Evolutionary conservation across 139 green algal species (phyloP).

Genomic region (Tetradesmus obliquus): DNA sequence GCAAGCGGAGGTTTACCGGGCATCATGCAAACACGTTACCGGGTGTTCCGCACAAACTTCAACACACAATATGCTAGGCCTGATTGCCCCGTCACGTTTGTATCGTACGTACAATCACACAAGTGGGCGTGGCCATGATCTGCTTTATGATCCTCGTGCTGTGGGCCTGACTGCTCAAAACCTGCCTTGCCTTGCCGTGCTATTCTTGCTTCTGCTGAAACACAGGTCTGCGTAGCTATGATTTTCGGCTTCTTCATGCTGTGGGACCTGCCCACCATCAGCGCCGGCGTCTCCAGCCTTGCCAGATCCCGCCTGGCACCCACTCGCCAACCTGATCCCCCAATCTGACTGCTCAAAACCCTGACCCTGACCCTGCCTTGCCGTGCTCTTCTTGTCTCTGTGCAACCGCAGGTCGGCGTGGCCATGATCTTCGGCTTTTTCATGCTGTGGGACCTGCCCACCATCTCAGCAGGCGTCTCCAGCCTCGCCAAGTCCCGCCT

Average conservation of each 20-base stretch:
- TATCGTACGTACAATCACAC: too few relatives aligned
- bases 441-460: conserved; percentile 93
- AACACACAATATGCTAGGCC: too few relatives aligned
- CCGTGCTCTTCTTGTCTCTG: background rate
- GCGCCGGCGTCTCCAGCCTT: conserved; percentile 70
- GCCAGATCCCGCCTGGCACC: conserved; percentile 72
- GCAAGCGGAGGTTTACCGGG: too few relatives aligned
- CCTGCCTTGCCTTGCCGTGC: background rate
- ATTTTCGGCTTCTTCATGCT: conserved; percentile 95
- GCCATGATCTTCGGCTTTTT: conserved; percentile 94
- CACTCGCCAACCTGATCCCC: too few relatives aligned
- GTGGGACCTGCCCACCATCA: conserved; percentile 92
- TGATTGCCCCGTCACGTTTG: too few relatives aligned
- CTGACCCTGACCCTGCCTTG: background rate
- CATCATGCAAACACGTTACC: too few relatives aligned
- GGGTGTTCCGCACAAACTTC: too few relatives aligned
- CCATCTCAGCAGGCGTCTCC: conserved; percentile 74
- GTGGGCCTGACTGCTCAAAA: background rate
- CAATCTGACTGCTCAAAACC: background rate
- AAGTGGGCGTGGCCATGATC: too few relatives aligned
- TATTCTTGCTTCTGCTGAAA: background rate
- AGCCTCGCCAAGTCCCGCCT: conserved; percentile 77
- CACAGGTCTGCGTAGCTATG: conserved; percentile 86
- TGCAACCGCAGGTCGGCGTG: conserved; percentile 77
- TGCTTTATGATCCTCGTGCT: too few relatives aligned